Base-by-base conservation (phyloP, 148 eudicot genomes). In the Fagopyrum homotropicum region DNA sequence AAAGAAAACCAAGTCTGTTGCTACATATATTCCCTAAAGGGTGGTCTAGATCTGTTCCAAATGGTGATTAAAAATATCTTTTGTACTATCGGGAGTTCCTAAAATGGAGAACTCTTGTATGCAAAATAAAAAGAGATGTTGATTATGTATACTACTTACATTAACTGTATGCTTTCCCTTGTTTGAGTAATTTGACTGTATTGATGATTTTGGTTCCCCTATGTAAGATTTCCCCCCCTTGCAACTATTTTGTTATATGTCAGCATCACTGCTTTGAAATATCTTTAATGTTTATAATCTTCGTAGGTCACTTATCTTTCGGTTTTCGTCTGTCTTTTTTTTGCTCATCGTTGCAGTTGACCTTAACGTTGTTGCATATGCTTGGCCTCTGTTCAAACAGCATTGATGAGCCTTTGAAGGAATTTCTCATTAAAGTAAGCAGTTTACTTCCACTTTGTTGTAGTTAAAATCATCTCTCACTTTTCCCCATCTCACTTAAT, bases 301-400 rank as follows among this genome's bases (percentile, higher is more conserved):
- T 64, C 5, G 6, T 55, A 17, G 19, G 29, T 60, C 69, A 63
- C 52, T 29, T 10, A 59, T 60, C 69, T 63, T 63, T 35, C 40
- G 3, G 69, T n/a, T 6, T 7, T 63, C 10, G 1, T 11, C 0
- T 30, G 0, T 43, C 12, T 35, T 66, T 5, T 12, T 4, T 73
- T 75, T 79, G 71, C 16, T 80, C 82, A 45, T 77, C 83, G 48
- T 70, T 83, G 81, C 98, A 93, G 95, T 75, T 93, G 76, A 94
- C 96, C 35, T 87, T 93, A 74, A 94, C 97, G 52, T 82, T 94
- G 95, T 79, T 94, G 79, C 98, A 94, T 84, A 80, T 94, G 49
- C 90, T 94, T 78, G 84, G 88, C 74, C 91, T 93, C 82, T 88
- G 93, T 82, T 84, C 97, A 76, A 78, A 69, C 77, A 76, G 80